Base-by-base conservation (phyloP, 1,284 basidiomycete species). In the Fomes fomentarius region DNA sequence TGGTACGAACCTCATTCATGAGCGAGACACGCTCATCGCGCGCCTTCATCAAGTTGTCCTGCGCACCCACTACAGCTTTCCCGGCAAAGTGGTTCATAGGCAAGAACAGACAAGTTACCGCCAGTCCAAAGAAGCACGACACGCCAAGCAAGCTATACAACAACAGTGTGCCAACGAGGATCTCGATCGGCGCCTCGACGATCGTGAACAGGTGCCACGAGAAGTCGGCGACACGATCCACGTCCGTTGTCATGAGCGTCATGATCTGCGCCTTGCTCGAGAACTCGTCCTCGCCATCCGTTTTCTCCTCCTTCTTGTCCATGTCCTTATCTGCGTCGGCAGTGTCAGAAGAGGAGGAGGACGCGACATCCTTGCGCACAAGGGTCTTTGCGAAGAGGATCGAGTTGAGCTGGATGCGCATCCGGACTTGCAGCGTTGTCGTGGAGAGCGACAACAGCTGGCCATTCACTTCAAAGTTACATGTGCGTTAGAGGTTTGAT, bases 1-100 rank as follows among this genome's bases (percentile, higher is more conserved):
- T n/a, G n/a, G n/a, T n/a, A n/a, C n/a, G n/a, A n/a, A 87, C 85
- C 74, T 96, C 94, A 65, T 96, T 96, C 94, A 96, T 97, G 42
- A 96, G 74, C 1, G 89, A 79, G 17, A 95, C 93, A 44, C 95
- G 84, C 71, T 94, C 90, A 64, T 98, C 95, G 19, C 94, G 83
- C 31, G 91, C 83, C 72, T 94, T 94, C 93, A 96, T 96, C 21
- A 97, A 77, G 63, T 89, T 92, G 57, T 96, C 93, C 67, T 97
- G 93, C 0, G 84, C 84, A 44, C 78, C 76, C 12, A 96, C 89
- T 35, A 96, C 90, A 19, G 94, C 75, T 70, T 92, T 94, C 44
- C 91, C 88, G 0, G 94, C 92, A 42, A 84, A 84, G 69, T 96
- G 93, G 66, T 94, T 97, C 68, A 96, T 65, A 11, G 94, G 94